A percentile compares a stretch with the other conserved stretches of the same genome.
These are phyloP conservation scores for Candida pseudofarinosa DNA, from an alignment of 805 yeast genomes.

Conservation along the genomic window DNA sequence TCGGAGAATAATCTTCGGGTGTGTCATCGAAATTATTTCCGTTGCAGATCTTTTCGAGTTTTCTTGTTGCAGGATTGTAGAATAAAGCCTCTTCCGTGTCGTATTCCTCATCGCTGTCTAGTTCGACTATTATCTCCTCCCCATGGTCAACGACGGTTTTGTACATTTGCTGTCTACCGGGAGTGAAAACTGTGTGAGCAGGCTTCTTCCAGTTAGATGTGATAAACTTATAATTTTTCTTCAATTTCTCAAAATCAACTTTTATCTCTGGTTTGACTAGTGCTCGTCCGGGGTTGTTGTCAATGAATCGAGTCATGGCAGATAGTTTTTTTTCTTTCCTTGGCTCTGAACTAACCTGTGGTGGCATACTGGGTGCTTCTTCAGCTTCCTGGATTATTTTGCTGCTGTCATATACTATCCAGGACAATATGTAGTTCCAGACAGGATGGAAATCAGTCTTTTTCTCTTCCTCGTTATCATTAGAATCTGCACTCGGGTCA, in stretches of 20 bases:
- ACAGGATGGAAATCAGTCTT: slow-evolving; percentile 26
- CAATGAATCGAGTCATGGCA: background rate
- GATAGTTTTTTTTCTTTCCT: background rate
- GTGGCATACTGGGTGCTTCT: background rate
- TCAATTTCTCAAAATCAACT: slow-evolving; percentile 4
- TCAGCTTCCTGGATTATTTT: background rate
- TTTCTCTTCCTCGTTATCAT: background rate
- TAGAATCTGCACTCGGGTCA: background rate
- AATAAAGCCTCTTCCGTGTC: slow-evolving; percentile 24
- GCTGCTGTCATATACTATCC: slow-evolving; percentile 27
- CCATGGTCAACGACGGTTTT: background rate
- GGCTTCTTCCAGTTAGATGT: slow-evolving; percentile 32
- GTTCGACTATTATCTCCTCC: slow-evolving; percentile 27
- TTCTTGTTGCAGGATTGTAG: slow-evolving; percentile 30
- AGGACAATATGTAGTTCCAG: slow-evolving; percentile 36
- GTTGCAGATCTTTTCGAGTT: slow-evolving; percentile 19
- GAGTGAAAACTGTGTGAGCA: slow-evolving; percentile 15
- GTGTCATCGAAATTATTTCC: background rate
- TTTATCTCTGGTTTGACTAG: slow-evolving; percentile 5
- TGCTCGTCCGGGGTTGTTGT: slow-evolving; percentile 2
- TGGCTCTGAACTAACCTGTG: background rate
- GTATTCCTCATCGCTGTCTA: slow-evolving; percentile 20
- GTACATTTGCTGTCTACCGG: background rate
- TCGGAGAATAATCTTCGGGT: slow-evolving; percentile 11
- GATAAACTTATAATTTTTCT: slow-evolving; percentile 19